Evolutionary conservation across 371 early-diverging fungal genomes (phyloP), one percentile per base, ranked within the genome.

Genomic region (Rhizopus stolonifer): DNA sequence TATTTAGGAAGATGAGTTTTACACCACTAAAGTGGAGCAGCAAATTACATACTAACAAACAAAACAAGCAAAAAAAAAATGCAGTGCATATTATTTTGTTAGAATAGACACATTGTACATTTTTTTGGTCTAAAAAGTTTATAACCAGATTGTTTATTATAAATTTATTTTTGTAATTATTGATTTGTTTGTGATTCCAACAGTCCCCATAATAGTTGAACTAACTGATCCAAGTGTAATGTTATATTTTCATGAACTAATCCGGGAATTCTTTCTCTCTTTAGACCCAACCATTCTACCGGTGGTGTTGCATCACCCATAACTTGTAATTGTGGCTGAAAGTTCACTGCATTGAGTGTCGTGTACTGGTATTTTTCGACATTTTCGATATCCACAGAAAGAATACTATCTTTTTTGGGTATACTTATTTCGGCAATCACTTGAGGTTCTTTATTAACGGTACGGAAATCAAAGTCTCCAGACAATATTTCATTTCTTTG

Each of bases 261-360:
- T 3, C 67, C 81, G 13, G 83, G 83, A 4, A 83, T 50, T 22
- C 71, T 69, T 46, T 80, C 79, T 51, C 79, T 64, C 50, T 72
- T 75, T 3, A 83, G 54, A 8, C 82, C 82, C 2, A 81, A 55
- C 83, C 83, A 83, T 63, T 83, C 83, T 6, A 83, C 72, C 18
- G 83, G 81, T 13, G 83, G 83, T 5, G 83, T 83, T 0, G 83
- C 83, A 50, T 83, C 83, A 1, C 80, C 83, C 81, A 83, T 79
- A 5, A 77, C 54, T 51, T 71, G 70, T 32, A 83, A 51, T 46
- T 81, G 80, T 36, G 82, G 82, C 19, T 77, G 60, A 29, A 83
- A 74, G 31, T 68, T 60, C 4, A 80, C 76, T 18, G 79, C 67
- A 21, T 61, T 64, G 7, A 67, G 42, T 0, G 79, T 52, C 1